Evolutionary conservation across 768 basidiomycete species (phyloP).

Genomic region (Coprinopsis cinerea): DNA sequence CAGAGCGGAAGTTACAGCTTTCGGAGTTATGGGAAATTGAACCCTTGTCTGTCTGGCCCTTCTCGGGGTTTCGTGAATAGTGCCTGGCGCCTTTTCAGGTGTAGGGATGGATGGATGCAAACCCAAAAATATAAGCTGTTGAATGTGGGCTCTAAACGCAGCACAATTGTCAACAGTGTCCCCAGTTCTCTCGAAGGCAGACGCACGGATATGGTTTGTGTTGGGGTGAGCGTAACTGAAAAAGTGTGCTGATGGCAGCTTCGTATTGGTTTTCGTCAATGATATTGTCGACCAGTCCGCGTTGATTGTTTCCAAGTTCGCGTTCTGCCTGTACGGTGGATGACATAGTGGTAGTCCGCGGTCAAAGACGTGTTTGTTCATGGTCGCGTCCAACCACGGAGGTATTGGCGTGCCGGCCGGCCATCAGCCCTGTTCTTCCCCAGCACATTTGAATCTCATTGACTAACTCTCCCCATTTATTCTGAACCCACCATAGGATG

Average conservation of each 20-base stretch:
- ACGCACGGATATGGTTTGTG: conserved; percentile 57
- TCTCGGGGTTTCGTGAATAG: conserved; percentile 38
- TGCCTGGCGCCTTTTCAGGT: conserved; percentile 14
- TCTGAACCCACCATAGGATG: too few relatives aligned
- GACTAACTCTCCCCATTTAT: too few relatives aligned
- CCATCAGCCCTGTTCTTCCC: too few relatives aligned
- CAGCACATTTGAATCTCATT: too few relatives aligned
- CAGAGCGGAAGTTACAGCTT: conserved; percentile 45
- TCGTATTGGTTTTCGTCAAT: conserved; percentile 78
- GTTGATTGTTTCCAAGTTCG: conserved; percentile 13
- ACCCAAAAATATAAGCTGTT: conserved; percentile 66
- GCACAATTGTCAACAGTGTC: conserved; percentile 9
- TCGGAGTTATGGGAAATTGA: conserved; percentile 34
- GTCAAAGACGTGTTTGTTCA: too few relatives aligned
- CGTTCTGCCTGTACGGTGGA: conserved; percentile 4
- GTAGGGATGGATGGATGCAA: conserved; percentile 42
- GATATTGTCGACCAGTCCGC: conserved; percentile 55
- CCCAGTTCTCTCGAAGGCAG: background rate
- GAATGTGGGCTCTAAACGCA: conserved; percentile 49
- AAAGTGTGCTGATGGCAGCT: conserved; percentile 55
- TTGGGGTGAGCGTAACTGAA: conserved; percentile 53
- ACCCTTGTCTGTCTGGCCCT: conserved; percentile 30
- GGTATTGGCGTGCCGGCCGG: too few relatives aligned
- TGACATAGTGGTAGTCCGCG: background rate
- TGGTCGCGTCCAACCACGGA: too few relatives aligned